phyloP scores from a whole-genome alignment of 768 basidiomycete species.

The Kwoniella shandongensis region DNA sequence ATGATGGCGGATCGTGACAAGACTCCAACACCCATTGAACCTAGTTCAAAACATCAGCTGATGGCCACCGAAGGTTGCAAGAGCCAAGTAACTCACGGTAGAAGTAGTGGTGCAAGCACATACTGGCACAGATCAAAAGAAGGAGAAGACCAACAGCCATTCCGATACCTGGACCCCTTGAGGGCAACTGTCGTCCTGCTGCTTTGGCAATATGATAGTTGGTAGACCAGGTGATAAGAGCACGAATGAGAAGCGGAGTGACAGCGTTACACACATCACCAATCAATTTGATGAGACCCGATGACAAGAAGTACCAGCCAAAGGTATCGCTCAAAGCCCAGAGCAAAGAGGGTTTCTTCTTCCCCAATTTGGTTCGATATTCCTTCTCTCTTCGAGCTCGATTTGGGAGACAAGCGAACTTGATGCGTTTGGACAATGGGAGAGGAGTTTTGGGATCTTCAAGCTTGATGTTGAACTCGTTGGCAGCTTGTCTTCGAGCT shows the following conservation, averaged over 20 bases:
- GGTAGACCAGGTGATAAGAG: slow-evolving; percentile 48
- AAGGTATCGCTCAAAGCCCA: slow-evolving; percentile 51
- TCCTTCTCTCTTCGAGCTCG: slow-evolving; percentile 53
- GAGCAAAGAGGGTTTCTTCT: slow-evolving; percentile 47
- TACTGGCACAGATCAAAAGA: slow-evolving; percentile 67
- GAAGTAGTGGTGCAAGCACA: slow-evolving; percentile 79
- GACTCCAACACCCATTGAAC: slow-evolving; percentile 70
- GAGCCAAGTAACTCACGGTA: slow-evolving; percentile 59
- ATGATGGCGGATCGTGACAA: slow-evolving; percentile 81
- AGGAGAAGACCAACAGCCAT: slow-evolving; percentile 68
- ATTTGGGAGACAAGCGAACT: slow-evolving; percentile 63
- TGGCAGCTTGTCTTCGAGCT: slow-evolving; percentile 60
- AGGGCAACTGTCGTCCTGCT: slow-evolving; percentile 49
- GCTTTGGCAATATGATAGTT: slow-evolving; percentile 28
- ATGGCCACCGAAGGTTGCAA: background rate
- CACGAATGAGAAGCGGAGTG: slow-evolving; percentile 39
- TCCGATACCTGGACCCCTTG: slow-evolving; percentile 67
- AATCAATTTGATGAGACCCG: slow-evolving; percentile 57
- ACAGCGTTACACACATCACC: slow-evolving; percentile 55
- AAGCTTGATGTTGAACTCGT: slow-evolving; percentile 70
- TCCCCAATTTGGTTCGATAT: slow-evolving; percentile 46
- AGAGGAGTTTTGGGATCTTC: slow-evolving; percentile 67
- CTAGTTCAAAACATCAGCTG: slow-evolving; percentile 60
- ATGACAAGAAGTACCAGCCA: slow-evolving; percentile 43
- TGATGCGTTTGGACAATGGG: slow-evolving; percentile 57